Conservation (phyloP, 1,284 basidiomycete genomes). For the Peniophora sp. region DNA sequence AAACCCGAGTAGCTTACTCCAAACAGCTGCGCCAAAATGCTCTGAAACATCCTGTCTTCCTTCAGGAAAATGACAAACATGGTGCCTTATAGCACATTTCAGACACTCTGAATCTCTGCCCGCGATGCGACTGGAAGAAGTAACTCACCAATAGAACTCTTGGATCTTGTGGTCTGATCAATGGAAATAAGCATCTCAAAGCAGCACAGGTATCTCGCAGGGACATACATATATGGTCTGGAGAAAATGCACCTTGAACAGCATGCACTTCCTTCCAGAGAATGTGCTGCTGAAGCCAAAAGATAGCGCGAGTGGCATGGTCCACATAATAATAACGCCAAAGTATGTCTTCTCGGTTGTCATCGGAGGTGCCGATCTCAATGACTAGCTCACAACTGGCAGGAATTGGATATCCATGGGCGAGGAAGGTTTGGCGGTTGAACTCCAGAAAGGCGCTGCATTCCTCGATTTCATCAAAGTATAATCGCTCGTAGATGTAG, state of each 20-base stretch:
- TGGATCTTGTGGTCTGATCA: neutral
- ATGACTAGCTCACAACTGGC: neutral
- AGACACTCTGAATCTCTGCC: too few species aligned
- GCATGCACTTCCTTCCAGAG: slow-evolving; percentile 5
- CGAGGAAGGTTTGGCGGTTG: neutral
- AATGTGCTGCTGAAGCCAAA: slow-evolving; percentile 18
- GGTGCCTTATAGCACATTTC: too few species aligned
- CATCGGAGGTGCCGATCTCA: neutral
- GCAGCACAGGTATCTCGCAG: neutral
- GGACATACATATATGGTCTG: neutral
- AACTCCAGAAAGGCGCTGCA: too few species aligned
- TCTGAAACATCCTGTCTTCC: too few species aligned
- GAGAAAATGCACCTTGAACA: neutral
- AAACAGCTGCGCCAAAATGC: too few species aligned
- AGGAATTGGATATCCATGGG: neutral
- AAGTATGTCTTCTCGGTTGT: neutral
- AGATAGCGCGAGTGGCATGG: slow-evolving; percentile 13
- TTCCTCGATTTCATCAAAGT: too few species aligned
- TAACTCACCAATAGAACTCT: neutral
- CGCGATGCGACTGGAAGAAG: too few species aligned
- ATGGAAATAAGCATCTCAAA: neutral
- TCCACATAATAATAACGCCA: slow-evolving; percentile 22
- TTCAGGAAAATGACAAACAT: too few species aligned
- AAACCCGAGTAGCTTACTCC: too few species aligned
- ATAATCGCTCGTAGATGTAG: too few species aligned